A percentile compares a stretch with the other conserved stretches of the same genome.
phyloP scores from a whole-genome alignment of 2,329 filamentous ascomycete genomes.

The Cryphonectria parasitica region DNA sequence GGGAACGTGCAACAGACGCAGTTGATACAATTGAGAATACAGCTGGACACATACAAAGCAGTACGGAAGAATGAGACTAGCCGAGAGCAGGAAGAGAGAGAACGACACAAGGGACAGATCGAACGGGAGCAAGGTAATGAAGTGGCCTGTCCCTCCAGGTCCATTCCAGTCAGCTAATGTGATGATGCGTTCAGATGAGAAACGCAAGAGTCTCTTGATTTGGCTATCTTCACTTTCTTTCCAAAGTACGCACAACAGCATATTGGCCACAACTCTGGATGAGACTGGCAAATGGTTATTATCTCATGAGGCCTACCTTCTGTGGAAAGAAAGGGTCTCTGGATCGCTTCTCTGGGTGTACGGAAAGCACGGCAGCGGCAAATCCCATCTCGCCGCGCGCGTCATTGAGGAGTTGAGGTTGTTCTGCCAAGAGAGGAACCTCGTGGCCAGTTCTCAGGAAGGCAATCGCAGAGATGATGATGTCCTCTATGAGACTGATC shows the following conservation, averaged over 20 bases:
- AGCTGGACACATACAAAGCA: background rate
- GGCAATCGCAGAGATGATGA: background rate
- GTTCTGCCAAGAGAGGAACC: background rate
- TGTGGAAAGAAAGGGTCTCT: background rate
- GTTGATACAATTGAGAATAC: background rate
- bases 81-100: background rate
- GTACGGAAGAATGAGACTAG: background rate
- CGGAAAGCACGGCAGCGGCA: slow-evolving; percentile 16
- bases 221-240: slow-evolving; percentile 8
- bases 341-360: slow-evolving; percentile 11
- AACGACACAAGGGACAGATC: background rate
- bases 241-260: slow-evolving; percentile 7
- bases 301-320: background rate
- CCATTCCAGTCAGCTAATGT: background rate
- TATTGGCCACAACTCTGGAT: background rate
- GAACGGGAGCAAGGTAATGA: background rate
- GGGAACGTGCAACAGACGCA: slow-evolving; percentile 8
- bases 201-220: background rate
- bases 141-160: background rate
- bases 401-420: slow-evolving; percentile 11
- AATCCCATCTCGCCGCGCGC: slow-evolving; percentile 6
- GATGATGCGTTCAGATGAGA: background rate
- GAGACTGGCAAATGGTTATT: slow-evolving; percentile 8
- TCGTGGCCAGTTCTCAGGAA: background rate
- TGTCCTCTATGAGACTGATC: background rate